These are phyloP conservation scores for Spongospora subterranea DNA, from an alignment of 208 protist genomes.

Conservation along the genomic window DNA sequence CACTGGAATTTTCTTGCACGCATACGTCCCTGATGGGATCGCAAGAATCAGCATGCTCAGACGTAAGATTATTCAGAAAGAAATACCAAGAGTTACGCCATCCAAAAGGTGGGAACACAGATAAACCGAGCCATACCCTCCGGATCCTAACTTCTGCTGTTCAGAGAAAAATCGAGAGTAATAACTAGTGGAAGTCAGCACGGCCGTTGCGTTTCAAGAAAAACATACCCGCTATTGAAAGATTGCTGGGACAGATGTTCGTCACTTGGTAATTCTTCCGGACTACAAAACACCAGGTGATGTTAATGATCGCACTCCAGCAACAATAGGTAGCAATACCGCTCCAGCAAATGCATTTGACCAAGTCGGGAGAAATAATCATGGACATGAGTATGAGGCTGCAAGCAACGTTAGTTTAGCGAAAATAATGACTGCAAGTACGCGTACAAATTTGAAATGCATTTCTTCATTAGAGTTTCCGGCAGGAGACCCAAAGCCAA, in stretches of 20 bases:
- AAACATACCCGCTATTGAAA: conserved; percentile 15
- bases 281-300: neutral
- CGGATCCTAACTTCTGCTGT: neutral
- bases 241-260: neutral
- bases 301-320: neutral
- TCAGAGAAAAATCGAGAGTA: conserved; percentile 40
- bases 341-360: conserved; percentile 4
- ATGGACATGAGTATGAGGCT: neutral
- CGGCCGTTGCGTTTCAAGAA: neutral
- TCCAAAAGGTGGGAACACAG: conserved; percentile 6
- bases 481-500: neutral
- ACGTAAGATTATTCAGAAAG: neutral
- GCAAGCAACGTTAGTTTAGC: neutral
- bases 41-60: neutral
- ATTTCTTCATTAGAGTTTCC: neutral
- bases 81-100: conserved; percentile 2
- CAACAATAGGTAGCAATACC: neutral
- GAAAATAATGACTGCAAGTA: neutral
- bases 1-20: conserved; percentile 50
- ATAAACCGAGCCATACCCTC: conserved; percentile 7
- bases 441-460: neutral
- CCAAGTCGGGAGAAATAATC: conserved; percentile 33
- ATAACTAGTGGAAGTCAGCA: neutral
- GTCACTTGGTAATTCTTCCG: neutral
- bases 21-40: neutral